These are phyloP conservation scores for Wolfiporia cocos DNA, from an alignment of 1,284 basidiomycete genomes.

Conservation along the genomic window DNA sequence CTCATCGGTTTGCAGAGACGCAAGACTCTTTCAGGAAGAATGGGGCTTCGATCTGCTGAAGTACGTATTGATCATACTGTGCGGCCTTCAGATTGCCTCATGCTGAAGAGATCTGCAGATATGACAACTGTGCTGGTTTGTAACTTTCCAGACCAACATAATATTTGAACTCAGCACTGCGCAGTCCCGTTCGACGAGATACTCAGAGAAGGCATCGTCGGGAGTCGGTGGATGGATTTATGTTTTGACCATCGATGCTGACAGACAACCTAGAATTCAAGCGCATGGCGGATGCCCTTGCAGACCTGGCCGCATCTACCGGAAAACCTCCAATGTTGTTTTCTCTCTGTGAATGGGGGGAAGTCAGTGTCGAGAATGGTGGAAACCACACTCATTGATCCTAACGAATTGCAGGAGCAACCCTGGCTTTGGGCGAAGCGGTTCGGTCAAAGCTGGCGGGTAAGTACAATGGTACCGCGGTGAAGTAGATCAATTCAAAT, in stretches of 20 bases:
- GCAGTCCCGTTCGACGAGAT: slow-evolving; percentile 43
- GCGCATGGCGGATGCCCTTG: slow-evolving; percentile 43
- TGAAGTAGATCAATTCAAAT: neutral
- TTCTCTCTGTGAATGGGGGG: slow-evolving; percentile 48
- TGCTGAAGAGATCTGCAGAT: slow-evolving; percentile 22
- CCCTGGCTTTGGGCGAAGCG: slow-evolving; percentile 33
- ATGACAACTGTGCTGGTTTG: slow-evolving; percentile 46
- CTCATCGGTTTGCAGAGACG: no score
- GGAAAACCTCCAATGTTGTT: slow-evolving; percentile 39
- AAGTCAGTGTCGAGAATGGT: slow-evolving; percentile 26
- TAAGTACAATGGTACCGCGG: slow-evolving; percentile 18
- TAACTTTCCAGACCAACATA: neutral
- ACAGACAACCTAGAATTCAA: slow-evolving; percentile 34
- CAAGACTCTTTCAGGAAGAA: slow-evolving; percentile 33
- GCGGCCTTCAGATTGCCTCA: no score
- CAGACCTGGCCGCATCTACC: slow-evolving; percentile 30
- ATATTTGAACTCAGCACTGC: no score
- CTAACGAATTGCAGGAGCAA: slow-evolving; percentile 16
- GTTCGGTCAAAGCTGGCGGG: slow-evolving; percentile 40
- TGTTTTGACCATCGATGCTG: neutral
- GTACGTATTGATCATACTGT: slow-evolving; percentile 19
- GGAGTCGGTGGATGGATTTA: slow-evolving; percentile 30
- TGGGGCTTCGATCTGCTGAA: slow-evolving; percentile 52
- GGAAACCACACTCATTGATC: neutral
- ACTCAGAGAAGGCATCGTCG: slow-evolving; percentile 38